Conservation (phyloP, 345 rosid species). For the Physaria fendleri region DNA sequence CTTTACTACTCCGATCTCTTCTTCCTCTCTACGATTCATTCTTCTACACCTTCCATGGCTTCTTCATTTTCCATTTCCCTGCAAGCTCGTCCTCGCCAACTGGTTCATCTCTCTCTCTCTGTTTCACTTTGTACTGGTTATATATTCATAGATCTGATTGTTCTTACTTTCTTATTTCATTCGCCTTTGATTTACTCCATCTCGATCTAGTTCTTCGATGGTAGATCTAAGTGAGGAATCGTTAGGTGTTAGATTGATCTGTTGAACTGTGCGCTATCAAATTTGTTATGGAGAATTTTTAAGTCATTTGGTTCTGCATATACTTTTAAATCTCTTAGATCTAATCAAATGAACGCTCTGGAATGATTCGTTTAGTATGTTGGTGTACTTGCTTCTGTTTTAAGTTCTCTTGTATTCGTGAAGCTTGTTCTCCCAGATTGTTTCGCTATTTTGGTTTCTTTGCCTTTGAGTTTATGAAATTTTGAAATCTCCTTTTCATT, state of each 20-base stretch:
- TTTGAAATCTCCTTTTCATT: too few relatives aligned
- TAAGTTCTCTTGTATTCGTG: background rate
- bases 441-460: background rate
- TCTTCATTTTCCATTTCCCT: background rate
- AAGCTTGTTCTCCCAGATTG: background rate
- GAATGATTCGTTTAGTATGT: background rate
- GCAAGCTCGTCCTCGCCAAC: background rate
- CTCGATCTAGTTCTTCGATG: background rate
- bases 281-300: background rate
- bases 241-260: background rate
- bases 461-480: background rate
- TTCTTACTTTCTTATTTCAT: too few relatives aligned
- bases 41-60: constrained; percentile 12
- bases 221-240: background rate
- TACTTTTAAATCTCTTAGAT: background rate
- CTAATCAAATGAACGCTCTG: background rate
- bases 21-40: background rate
- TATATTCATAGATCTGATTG: background rate
- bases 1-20: background rate
- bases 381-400: background rate
- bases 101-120: constrained; percentile 10
- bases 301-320: background rate
- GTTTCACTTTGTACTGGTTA: background rate
- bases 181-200: too few relatives aligned
- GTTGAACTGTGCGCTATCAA: background rate